Evolutionary conservation across 1,139 yeast genomes (phyloP).

Genomic region (Saccharomycopsis hybrid): DNA sequence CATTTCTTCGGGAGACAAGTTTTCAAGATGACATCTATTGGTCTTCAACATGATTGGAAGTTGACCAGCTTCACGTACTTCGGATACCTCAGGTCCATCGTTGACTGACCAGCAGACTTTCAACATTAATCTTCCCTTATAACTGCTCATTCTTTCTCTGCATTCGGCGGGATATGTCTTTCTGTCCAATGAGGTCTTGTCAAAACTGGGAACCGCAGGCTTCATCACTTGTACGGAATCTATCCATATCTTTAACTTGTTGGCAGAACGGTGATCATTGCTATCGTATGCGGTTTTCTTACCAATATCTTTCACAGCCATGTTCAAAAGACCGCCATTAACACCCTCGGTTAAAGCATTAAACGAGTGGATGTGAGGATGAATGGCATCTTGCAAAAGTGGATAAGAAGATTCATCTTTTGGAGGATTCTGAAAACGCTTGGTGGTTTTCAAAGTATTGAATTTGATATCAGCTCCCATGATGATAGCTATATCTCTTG

Average conservation of each 20-base stretch:
- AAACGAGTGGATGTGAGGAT: constrained; percentile 94
- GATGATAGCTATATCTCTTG: background rate
- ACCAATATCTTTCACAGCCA: constrained; percentile 88
- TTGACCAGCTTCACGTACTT: constrained; percentile 86
- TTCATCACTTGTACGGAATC: constrained; percentile 83
- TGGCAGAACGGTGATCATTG: constrained; percentile 67
- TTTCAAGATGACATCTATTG: constrained; percentile 86
- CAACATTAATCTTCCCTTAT: constrained; percentile 67
- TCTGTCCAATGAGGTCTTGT: constrained; percentile 74
- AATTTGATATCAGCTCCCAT: constrained; percentile 35
- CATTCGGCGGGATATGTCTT: constrained; percentile 83
- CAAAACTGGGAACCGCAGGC: constrained; percentile 69
- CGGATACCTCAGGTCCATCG: constrained; percentile 74
- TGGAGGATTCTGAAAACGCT: constrained; percentile 82
- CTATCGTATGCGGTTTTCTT: constrained; percentile 78
- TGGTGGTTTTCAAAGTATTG: constrained; percentile 83
- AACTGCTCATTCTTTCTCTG: constrained; percentile 80
- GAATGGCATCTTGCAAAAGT: constrained; percentile 76
- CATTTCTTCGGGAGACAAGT: constrained; percentile 73
- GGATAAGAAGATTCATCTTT: constrained; percentile 80
- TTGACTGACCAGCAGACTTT: constrained; percentile 82
- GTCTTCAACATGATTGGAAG: constrained; percentile 87
- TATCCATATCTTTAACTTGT: constrained; percentile 71
- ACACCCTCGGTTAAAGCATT: constrained; percentile 89
- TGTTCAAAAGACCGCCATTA: constrained; percentile 74